A percentile compares a stretch with the other conserved stretches of the same genome.
Conservation (phyloP, 805 yeast genomes). For the Schizosaccharomyces osmophilus region DNA sequence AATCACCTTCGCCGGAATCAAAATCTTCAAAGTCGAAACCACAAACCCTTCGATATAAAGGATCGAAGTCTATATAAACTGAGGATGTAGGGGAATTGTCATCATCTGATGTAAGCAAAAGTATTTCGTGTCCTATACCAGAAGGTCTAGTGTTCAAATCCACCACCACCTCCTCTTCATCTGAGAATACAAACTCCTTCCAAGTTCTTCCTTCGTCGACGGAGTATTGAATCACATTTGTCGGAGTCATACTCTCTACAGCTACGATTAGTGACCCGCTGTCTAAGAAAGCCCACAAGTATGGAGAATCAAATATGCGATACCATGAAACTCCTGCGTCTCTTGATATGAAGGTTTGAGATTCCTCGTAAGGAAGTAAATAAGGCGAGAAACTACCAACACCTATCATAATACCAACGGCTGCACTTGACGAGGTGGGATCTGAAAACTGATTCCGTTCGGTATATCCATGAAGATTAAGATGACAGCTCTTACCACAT, state of each 20-base stretch:
- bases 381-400: slow-evolving; percentile 71
- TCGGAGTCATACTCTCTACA: slow-evolving; percentile 32
- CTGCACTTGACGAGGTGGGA: slow-evolving; percentile 68
- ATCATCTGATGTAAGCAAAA: slow-evolving; percentile 26
- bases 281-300: slow-evolving; percentile 92
- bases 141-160: slow-evolving; percentile 80
- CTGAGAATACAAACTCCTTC: slow-evolving; percentile 39
- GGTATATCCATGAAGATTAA: slow-evolving; percentile 74
- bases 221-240: slow-evolving; percentile 40
- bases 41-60: slow-evolving; percentile 31
- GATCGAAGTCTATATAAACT: slow-evolving; percentile 33
- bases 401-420: slow-evolving; percentile 71
- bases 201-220: slow-evolving; percentile 61
- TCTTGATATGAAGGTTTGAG: slow-evolving; percentile 51
- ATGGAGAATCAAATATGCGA: slow-evolving; percentile 46
- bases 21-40: slow-evolving; percentile 21
- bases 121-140: slow-evolving; percentile 63
- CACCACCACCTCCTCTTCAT: slow-evolving; percentile 24
- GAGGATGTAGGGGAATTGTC: slow-evolving; percentile 17
- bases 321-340: slow-evolving; percentile 86
- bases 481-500: slow-evolving; percentile 38
- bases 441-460: slow-evolving; percentile 68
- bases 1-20: slow-evolving; percentile 24
- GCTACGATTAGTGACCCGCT: slow-evolving; percentile 68
- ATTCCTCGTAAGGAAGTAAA: slow-evolving; percentile 25